Evolutionary conservation across 306 rosid genomes (phyloP), one percentile per base, ranked within the genome.

Genomic region (Castanopsis chinensis): DNA sequence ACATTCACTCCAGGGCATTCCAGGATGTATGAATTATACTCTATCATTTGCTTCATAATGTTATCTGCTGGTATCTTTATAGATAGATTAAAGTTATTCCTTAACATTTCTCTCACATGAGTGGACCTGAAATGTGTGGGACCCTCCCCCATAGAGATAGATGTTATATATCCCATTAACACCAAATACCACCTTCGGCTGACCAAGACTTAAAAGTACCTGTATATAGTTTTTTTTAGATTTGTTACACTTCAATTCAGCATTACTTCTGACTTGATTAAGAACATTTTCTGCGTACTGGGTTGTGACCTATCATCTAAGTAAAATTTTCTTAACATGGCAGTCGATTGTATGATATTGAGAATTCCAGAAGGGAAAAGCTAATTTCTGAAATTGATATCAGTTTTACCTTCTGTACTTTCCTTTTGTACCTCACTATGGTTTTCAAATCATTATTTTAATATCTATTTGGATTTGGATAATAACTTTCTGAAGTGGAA

Each of bases 1-100:
- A 3, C 28, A 55, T 82, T 45, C 97, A 91, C 59, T 63, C 93
- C 51, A 92, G 86, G 92, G 90, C 97, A 25, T 94, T 94, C 80
- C 92, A 91, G 76, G 98, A 94, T 81, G 98, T 94, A 92, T 18
- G 97, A 74, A 4, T 68, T 41, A 53, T 64, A 21, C 37, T 72
- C 52, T 49, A 10, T 28, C 51, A 74, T 49, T 60, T 55, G 74
- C 23, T 76, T n/a, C 2, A 8, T 33, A 6, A 9, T 69, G 20
- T 37, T 14, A 6, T 72, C 30, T 54, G 76, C n/a, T 6, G 23
- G 65, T 73, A 9, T 49, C 10, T 49, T 68, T 68, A 35, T 21
- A 19, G 52, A 68, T 68, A 9, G 1, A 3, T 30, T 17, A 28
- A 18, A 15, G 12, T 6, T 64, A 17, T 12, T 13, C 43, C 30